Percentiles rank a stretch among this genome's conserved stretches.
These are phyloP conservation scores for Withania somnifera DNA, from an alignment of 305 asterid genomes.

Conservation along the genomic window DNA sequence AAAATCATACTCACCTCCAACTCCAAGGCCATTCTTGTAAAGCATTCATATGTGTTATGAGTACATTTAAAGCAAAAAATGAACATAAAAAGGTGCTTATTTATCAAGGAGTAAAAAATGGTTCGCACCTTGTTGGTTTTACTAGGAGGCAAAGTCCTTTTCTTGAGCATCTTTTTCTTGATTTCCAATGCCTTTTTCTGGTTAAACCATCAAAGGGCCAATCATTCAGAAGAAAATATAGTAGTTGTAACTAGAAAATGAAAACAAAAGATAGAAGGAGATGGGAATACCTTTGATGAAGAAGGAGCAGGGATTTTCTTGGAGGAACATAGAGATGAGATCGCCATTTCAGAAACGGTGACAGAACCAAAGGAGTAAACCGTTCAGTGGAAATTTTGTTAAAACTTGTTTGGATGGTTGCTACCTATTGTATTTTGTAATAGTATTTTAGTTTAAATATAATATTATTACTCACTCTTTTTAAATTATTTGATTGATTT, in stretches of 20 bases:
- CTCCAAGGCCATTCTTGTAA: background rate
- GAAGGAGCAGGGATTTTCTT: background rate
- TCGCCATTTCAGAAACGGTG: background rate
- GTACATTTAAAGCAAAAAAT: background rate
- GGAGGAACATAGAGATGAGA: background rate
- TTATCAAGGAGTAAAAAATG: background rate
- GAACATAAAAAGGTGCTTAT: background rate
- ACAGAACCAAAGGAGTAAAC: too few relatives aligned
- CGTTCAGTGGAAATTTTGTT: background rate
- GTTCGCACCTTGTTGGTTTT: constrained; percentile 16
- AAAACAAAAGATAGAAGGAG: background rate
- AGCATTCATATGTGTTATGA: background rate
- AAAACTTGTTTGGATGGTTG: background rate
- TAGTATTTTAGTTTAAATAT: too few relatives aligned
- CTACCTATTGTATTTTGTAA: background rate
- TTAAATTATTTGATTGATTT: too few relatives aligned
- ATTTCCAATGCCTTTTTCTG: constrained; percentile 12
- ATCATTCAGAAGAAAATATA: background rate
- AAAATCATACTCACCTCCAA: background rate
- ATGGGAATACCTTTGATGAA: background rate
- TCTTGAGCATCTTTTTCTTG: constrained; percentile 14
- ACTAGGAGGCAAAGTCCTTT: constrained; percentile 8
- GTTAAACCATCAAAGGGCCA: background rate
- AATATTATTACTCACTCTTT: too few relatives aligned
- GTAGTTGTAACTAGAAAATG: background rate